Base-by-base conservation (phyloP, 1,139 yeast genomes). In the Yamadazyma diddensiae region DNA sequence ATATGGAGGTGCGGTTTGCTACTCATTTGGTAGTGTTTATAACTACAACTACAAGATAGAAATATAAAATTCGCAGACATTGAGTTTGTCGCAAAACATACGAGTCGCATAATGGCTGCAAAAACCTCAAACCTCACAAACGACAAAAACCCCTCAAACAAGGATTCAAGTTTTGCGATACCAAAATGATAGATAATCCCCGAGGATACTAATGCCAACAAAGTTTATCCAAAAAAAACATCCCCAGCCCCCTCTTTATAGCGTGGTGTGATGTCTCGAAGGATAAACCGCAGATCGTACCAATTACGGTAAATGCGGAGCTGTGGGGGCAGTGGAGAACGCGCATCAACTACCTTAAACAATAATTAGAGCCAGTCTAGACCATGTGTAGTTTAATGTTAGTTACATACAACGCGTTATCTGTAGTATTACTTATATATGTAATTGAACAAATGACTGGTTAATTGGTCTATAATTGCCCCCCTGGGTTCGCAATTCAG, bases 1-100 rank as follows among this genome's bases (percentile, higher is more conserved):
- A 24, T 85, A 84, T 4, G 95, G 95, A 4, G 94, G 94, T 2
- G 90, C 83, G 0, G 87, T 84, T 2, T 85, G 95, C 52, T 85
- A 82, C 49, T 83, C 92, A 1, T 85, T 84, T 59, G 95, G 95
- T 0, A 76, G 87, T 18, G 74, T 69, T 28, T 81, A 81, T 70
- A 82, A 78, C 44, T 38, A 42, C 29, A 44, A 45, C 22, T 53
- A 49, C 39, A 36, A 13, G n/a, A 21, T 35, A 3, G 18, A 9
- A 13, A 4, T 29, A 10, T 31, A 34, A 21, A 4, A 15, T 20
- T 11, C 19, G 9, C 6, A 7, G 11, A 22, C 25, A 21, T 18
- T 18, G 22, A 27, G 6, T 5, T 6, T 11, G 6, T 15, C 26
- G 6, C 12, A 8, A 16, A 30, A 29, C 12, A 9, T n/a, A 6